phyloP scores from a whole-genome alignment of 371 early-diverging fungal species.

The Fennellomyces sp. region DNA sequence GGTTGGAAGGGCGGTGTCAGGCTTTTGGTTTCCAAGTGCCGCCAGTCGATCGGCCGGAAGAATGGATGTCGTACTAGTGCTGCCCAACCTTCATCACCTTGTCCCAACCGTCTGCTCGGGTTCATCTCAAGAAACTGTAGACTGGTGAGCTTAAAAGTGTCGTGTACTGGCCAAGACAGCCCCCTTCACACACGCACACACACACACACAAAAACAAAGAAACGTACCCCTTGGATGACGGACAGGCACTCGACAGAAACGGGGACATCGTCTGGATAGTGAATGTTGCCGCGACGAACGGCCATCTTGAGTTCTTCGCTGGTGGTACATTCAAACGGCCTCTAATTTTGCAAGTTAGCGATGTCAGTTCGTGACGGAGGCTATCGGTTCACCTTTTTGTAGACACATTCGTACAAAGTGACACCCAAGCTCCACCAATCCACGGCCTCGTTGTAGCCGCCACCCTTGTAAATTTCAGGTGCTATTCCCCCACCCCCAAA shows the following conservation, averaged over 20 bases:
- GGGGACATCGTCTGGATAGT: constrained; percentile 57
- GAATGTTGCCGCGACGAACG: constrained; percentile 55
- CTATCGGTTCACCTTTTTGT: constrained; percentile 44
- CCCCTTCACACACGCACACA: too few species aligned
- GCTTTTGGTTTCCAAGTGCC: constrained; percentile 41
- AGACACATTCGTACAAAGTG: constrained; percentile 73
- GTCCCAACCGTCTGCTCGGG: constrained; percentile 53
- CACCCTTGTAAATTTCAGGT: constrained; percentile 77
- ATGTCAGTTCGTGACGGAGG: too few species aligned
- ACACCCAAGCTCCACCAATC: constrained; percentile 97
- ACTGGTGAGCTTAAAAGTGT: too few species aligned
- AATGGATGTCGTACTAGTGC: constrained; percentile 55
- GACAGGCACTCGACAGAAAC: constrained; percentile 64
- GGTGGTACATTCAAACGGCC: constrained; percentile 63
- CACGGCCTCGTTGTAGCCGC: constrained; percentile 74
- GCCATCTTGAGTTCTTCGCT: constrained; percentile 58
- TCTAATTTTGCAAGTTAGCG: constrained; percentile 22
- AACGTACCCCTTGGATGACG: constrained; percentile 65
- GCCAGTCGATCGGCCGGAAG: constrained; percentile 55
- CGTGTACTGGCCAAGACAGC: too few species aligned
- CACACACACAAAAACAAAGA: not conserved
- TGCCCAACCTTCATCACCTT: constrained; percentile 47
- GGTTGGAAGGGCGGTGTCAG: constrained; percentile 63
- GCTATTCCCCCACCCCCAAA: constrained; percentile 62
- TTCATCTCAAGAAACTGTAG: constrained; percentile 49